These are phyloP conservation scores for Physcomitrium patens DNA, from an alignment of 225 moss, liverwort and hornwort species.

Conservation along the genomic window DNA sequence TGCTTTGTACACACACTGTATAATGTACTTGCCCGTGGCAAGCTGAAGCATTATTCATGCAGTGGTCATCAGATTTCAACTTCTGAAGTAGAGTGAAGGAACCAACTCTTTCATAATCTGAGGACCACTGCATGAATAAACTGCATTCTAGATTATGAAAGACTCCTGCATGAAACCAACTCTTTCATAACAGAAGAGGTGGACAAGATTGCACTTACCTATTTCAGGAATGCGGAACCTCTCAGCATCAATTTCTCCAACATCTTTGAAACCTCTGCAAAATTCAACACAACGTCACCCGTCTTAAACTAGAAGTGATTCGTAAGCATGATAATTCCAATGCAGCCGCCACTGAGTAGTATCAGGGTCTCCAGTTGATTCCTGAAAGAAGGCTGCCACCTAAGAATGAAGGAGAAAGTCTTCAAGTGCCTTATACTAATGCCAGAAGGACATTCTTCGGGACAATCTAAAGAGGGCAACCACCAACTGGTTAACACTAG, in stretches of 20 bases:
- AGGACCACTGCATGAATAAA: no score
- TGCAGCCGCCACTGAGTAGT: background rate
- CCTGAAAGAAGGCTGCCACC: background rate
- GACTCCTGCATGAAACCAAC: no score
- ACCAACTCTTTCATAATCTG: constrained; percentile 22
- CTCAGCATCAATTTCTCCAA: constrained; percentile 31
- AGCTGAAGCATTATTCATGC: background rate
- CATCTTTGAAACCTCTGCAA: constrained; percentile 30
- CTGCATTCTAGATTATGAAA: no score
- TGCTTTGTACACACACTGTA: background rate
- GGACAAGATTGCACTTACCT: constrained; percentile 18
- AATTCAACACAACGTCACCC: constrained; percentile 9
- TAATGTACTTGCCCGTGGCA: constrained; percentile 7
- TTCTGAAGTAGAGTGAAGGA: constrained; percentile 1
- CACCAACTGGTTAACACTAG: background rate
- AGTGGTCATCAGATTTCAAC: background rate
- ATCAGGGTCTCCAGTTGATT: background rate
- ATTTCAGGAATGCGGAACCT: constrained; percentile 10
- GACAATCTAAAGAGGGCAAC: background rate
- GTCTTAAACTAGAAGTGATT: background rate
- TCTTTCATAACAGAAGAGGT: constrained; percentile 18
- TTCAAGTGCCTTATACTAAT: background rate
- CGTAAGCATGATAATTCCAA: constrained; percentile 1
- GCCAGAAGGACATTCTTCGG: background rate
- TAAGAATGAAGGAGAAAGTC: background rate